Base-by-base conservation (phyloP, 768 basidiomycete species). In the Mycena polygramma region DNA sequence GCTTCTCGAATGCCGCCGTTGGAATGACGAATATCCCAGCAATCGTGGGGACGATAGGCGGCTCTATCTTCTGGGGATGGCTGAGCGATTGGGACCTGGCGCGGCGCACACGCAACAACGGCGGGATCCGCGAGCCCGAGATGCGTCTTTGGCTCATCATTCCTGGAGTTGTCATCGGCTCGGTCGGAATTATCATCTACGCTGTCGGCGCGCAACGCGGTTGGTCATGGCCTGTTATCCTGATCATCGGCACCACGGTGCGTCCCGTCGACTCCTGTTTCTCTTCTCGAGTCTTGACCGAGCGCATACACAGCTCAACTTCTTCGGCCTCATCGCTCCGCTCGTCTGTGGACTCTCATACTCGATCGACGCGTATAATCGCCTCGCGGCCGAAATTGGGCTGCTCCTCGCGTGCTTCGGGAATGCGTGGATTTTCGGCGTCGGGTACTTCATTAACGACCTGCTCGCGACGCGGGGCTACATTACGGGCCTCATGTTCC, bases 91-190 rank as follows among this genome's bases (percentile, higher is more conserved):
- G 66, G 66, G 66, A 68, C 53, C 45, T 68, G 17, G 66, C 66
- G 36, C 66, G 66, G n/a, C 66, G 66, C n/a, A 68, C 66, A 36
- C 66, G 66, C 59, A 61, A 68, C 37, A 68, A 68, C 46, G 59
- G 66, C 45, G 66, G 66, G 10, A 26, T 68, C n/a, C 66, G 66
- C 15, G 66, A 68, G 59, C 66, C 66, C 15, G 66, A 68, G 66
- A 68, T 68, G 66, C 66, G 66, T 7, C 58, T 68, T 17, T 68
- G 66, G 66, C 53, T 53, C 35, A 68, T 68, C n/a, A 9, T 61
- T 30, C 66, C 66, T 14, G 66, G 66, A 2, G 59, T 57, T 13
- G 17, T 61, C 19, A 24, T 61, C 10, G 66, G 66, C 8, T 37
- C 52, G 14, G 35, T 68, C 45, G 66, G 66, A 4, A 62, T 62